Evolutionary conservation across 192 early-diverging fungal genomes (phyloP).

Genomic region (Mortierella claussenii): DNA sequence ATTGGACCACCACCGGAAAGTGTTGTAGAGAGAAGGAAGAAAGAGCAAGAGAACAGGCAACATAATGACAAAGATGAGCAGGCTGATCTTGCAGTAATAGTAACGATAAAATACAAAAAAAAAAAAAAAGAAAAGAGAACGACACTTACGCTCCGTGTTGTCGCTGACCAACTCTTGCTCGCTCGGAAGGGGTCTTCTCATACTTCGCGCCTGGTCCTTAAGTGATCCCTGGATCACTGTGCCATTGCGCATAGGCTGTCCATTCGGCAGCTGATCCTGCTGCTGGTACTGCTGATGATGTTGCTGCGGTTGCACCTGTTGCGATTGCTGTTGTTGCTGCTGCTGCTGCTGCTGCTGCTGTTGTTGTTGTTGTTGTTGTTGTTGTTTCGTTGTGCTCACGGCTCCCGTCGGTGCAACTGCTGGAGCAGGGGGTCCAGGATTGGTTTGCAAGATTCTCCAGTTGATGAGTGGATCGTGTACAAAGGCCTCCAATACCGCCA

Average conservation of each 20-base stretch:
- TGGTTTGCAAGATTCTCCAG: constrained; percentile 78
- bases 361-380: constrained; percentile 13
- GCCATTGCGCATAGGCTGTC: not conserved
- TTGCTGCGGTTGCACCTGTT: not conserved
- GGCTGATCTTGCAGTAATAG: too few species aligned
- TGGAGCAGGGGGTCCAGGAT: constrained; percentile 47
- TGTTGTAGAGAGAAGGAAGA: not conserved
- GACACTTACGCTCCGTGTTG: constrained; percentile 17
- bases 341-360: constrained; percentile 19
- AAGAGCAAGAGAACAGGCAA: not conserved
- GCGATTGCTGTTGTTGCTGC: not conserved
- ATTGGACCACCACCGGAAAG: too few species aligned
- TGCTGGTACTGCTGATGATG: constrained; percentile 29
- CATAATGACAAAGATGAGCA: not conserved
- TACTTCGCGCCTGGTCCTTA: constrained; percentile 35
- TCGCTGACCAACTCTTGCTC: constrained; percentile 41
- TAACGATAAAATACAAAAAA: too few species aligned
- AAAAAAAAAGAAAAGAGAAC: too few species aligned
- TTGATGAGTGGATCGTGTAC: constrained; percentile 96
- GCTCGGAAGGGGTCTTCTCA: constrained; percentile 33
- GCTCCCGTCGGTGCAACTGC: not conserved
- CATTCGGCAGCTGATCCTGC: not conserved
- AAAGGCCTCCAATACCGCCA: constrained; percentile 98
- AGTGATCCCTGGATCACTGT: constrained; percentile 13
- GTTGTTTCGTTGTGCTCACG: not conserved